Percentiles rank a stretch among this genome's conserved stretches.
These are phyloP conservation scores for Liriodendron chinense DNA, from an alignment of 164 flowering plant genomes.

Conservation along the genomic window DNA sequence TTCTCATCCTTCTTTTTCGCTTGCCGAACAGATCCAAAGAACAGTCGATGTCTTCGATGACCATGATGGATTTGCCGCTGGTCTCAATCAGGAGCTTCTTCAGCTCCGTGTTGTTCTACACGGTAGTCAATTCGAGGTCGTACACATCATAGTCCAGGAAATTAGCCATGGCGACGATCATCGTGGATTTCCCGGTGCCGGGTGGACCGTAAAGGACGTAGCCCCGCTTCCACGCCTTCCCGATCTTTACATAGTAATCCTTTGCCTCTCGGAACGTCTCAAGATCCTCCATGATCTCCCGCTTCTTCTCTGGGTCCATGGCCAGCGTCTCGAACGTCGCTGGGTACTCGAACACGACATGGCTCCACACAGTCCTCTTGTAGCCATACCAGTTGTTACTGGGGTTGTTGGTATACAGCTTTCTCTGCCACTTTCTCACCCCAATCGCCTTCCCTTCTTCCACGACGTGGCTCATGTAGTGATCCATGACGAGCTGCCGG, in stretches of 20 bases:
- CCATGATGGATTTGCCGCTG: conserved; percentile 49
- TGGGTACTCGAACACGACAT: conserved; percentile 56
- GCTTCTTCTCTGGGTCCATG: conserved; percentile 49
- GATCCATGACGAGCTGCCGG: conserved; percentile 34
- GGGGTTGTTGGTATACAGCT: conserved; percentile 51
- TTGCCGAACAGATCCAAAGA: conserved; percentile 61
- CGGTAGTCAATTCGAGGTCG: conserved; percentile 60
- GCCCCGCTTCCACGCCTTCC: conserved; percentile 70
- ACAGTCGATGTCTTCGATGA: conserved; percentile 73
- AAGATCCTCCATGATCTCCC: conserved; percentile 49
- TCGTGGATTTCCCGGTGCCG: conserved; percentile 65
- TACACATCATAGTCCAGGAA: conserved; percentile 56
- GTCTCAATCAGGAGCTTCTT: conserved; percentile 51
- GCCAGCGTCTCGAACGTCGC: conserved; percentile 55
- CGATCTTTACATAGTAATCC: conserved; percentile 49
- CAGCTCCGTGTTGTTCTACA: conserved; percentile 50
- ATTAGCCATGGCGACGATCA: conserved; percentile 73
- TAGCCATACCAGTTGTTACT: conserved; percentile 23
- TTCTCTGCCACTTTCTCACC: conserved; percentile 42
- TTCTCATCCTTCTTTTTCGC: conserved; percentile 38
- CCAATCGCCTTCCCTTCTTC: conserved; percentile 41
- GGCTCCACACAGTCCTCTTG: conserved; percentile 48
- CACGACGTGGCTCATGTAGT: conserved; percentile 42
- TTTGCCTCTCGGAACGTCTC: conserved; percentile 37
- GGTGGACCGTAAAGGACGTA: conserved; percentile 67